Conservation (phyloP, 768 basidiomycete species). For the Punctularia strigosozonata region DNA sequence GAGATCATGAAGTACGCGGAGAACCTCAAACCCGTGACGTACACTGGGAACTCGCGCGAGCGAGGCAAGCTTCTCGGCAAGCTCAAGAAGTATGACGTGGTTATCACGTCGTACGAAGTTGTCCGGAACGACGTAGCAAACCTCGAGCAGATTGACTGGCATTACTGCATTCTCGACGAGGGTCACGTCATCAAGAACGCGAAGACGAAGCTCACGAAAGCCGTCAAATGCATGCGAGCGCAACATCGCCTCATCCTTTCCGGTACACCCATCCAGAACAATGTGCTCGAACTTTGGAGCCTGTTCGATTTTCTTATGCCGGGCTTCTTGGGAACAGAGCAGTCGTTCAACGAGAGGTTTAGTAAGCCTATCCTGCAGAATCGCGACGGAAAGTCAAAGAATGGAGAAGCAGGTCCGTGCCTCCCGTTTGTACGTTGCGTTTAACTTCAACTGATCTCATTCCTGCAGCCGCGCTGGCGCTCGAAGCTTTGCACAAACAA, state of each 20-base stretch:
- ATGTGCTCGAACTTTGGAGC: constrained; percentile 96
- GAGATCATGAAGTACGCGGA: constrained; percentile 90
- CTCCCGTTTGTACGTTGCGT: constrained; percentile 1
- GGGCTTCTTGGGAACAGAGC: constrained; percentile 93
- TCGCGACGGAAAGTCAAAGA: constrained; percentile 91
- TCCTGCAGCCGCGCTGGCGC: constrained; percentile 70
- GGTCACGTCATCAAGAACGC: constrained; percentile 99
- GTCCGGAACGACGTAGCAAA: constrained; percentile 86
- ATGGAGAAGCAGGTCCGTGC: constrained; percentile 79
- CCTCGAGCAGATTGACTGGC: constrained; percentile 68
- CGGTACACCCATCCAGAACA: constrained; percentile 98
- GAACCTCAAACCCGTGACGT: constrained; percentile 74
- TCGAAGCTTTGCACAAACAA: constrained; percentile 97
- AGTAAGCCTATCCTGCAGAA: constrained; percentile 93
- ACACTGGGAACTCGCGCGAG: constrained; percentile 81
- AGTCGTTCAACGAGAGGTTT: constrained; percentile 90
- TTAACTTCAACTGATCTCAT: neutral
- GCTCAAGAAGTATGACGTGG: constrained; percentile 68
- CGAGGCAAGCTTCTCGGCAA: constrained; percentile 55
- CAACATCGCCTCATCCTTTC: constrained; percentile 92
- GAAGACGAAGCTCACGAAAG: constrained; percentile 94
- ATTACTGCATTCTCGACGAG: constrained; percentile 96
- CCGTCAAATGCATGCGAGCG: constrained; percentile 82
- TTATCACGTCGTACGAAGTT: constrained; percentile 96
- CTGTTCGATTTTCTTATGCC: constrained; percentile 99